A percentile compares a stretch with the other conserved stretches of the same genome.
Evolutionary conservation across 148 eudicot species (phyloP).

Genomic region (Pharnaceum exiguum): DNA sequence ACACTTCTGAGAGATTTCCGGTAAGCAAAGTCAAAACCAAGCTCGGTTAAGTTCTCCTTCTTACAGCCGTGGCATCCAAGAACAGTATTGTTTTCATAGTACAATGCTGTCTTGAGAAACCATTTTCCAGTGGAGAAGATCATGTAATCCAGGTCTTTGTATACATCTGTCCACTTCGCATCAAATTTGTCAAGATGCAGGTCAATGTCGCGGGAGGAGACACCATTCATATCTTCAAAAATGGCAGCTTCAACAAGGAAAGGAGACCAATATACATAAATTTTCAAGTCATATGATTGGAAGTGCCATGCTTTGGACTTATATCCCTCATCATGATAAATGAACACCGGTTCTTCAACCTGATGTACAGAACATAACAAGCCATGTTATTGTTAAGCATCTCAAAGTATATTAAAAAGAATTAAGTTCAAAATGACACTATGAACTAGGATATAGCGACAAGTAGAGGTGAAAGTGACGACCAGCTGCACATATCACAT

Average conservation of each 20-base stretch:
- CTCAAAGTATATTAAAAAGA: too few species aligned
- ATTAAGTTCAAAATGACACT: too few species aligned
- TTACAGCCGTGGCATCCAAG: slow-evolving; percentile 57
- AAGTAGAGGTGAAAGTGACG: too few species aligned
- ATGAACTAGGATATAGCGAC: too few species aligned
- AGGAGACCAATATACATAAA: slow-evolving; percentile 69
- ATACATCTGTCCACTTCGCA: slow-evolving; percentile 34
- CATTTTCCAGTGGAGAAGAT: slow-evolving; percentile 60
- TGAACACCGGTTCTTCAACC: slow-evolving; percentile 53
- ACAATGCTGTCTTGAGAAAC: slow-evolving; percentile 49
- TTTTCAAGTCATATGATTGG: slow-evolving; percentile 48
- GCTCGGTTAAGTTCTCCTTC: slow-evolving; percentile 25
- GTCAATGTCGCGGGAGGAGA: slow-evolving; percentile 43
- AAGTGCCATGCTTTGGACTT: slow-evolving; percentile 57
- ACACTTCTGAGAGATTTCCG: slow-evolving; percentile 35
- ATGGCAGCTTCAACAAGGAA: slow-evolving; percentile 55
- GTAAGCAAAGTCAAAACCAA: slow-evolving; percentile 45
- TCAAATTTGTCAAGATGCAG: slow-evolving; percentile 60
- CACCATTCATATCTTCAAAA: slow-evolving; percentile 57
- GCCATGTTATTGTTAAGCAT: too few species aligned
- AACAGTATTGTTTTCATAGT: slow-evolving; percentile 33
- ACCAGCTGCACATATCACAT: too few species aligned
- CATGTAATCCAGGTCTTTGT: slow-evolving; percentile 42
- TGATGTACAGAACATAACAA: slow-evolving; percentile 23
- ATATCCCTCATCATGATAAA: slow-evolving; percentile 56